Evolutionary conservation across 2,329 filamentous ascomycete genomes (phyloP), one percentile per base, ranked within the genome.

Genomic region (Fusarium bactridioides): DNA sequence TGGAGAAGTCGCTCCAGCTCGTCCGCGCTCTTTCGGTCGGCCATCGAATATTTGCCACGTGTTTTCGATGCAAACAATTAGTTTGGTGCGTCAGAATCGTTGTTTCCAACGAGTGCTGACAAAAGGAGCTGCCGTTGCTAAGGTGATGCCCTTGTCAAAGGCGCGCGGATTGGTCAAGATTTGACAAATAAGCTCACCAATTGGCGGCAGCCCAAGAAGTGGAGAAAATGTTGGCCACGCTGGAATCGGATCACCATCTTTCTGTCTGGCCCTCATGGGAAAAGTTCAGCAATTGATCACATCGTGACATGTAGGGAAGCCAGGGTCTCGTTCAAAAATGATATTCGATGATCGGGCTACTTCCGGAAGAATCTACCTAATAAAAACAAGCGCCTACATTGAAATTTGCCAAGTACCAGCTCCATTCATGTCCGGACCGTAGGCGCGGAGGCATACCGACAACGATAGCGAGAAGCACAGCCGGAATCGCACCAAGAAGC

Each of bases 1-100:
- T 51, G 47, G 16, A 51, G 47, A 51, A 51, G 47, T 19, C 11
- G 15, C 21, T 35, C 47, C 31, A 51, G 48, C 48, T 51, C 48
- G 4, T 10, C 16, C 21, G 12, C 48, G 48, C 48, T 51, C 48
- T 37, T 51, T 51, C 31, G 48, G 31, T 25, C 48, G 18, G 7
- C 48, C 48, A 51, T 51, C n/a, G 31, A 3, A 25, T 37, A 51
- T 51, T 51, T 51, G 23, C 9, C 15, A n/a, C 11, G 16, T 51
- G 31, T 37, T 51, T 51, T 51, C 7, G 15, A 37, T 37, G 21
- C 29, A 51, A 51, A 51, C 31, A 37, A 51, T 51, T 35, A 35
- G 48, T 51, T 51, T 13, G 7, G 48, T 51, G 48, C 48, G 10
- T 50, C 13, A 33, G 21, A 25, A 51, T 51, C n/a, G 47, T 23